Base-by-base conservation (phyloP, 805 yeast species). In the Myxozyma monticola region DNA sequence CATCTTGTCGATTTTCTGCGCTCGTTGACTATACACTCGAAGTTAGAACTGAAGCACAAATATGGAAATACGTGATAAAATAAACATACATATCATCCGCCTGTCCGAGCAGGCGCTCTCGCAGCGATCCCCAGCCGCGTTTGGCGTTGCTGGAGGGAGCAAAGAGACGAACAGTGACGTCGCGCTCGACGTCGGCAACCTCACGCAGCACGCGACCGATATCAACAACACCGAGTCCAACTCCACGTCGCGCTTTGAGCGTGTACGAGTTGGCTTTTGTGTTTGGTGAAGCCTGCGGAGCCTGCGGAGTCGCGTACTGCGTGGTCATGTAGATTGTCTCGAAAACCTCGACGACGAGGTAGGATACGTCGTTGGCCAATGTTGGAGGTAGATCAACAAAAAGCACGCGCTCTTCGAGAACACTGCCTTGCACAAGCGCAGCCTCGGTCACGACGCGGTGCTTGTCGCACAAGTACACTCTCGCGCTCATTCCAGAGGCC, bases 211-310 rank as follows among this genome's bases (percentile, higher is more conserved):
- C 78, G 59, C 95, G 77, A 4, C 93, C 80, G 42, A 88, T 83
- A 68, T 88, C 95, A 33, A 88, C 78, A 14, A 85, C 93, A 66
- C 96, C 96, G 2, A 89, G 90, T 33, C 91, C 93, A 14, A 88
- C 79, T 49, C 96, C 96, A 62, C 83, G 82, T 62, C 86, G 81
- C 41, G 84, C 55, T 29, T 59, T 46, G 37, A 37, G 31, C 15
- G 50, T 45, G 47, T 50, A 40, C 14, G 46, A 36, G 29, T 45
- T 41, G 38, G 31, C n/a, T n/a, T n/a, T n/a, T n/a, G n/a, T n/a
- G n/a, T n/a, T n/a, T n/a, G n/a, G n/a, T n/a, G n/a, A n/a, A n/a
- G n/a, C n/a, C n/a, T n/a, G n/a, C n/a, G n/a, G n/a, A n/a, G n/a
- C n/a, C n/a, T n/a, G n/a, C n/a, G n/a, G n/a, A n/a, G n/a, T n/a